These are phyloP conservation scores for Fusarium concolor DNA, from an alignment of 2,329 filamentous ascomycete genomes.

Conservation along the genomic window DNA sequence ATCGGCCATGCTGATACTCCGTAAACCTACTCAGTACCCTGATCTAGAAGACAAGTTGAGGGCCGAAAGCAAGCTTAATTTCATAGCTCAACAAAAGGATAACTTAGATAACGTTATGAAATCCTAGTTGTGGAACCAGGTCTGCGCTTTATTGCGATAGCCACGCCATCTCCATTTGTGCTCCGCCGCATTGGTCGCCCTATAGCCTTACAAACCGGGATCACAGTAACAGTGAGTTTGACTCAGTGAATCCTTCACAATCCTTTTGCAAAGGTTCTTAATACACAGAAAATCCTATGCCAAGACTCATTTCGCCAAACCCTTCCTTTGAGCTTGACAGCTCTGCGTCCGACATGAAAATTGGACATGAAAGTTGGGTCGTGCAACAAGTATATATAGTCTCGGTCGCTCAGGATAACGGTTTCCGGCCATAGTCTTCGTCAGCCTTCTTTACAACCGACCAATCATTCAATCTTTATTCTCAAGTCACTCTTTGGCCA, in stretches of 20 bases:
- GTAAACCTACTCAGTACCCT: no score
- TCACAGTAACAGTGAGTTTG: background rate
- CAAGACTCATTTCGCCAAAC: background rate
- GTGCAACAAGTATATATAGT: background rate
- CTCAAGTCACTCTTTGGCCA: accelerated
- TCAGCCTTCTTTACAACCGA: accelerated
- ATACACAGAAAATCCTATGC: background rate
- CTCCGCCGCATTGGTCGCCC: background rate
- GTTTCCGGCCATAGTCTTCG: background rate
- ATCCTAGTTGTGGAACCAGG: no score
- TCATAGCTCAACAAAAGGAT: no score
- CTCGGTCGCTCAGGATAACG: accelerated
- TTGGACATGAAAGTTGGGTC: no score
- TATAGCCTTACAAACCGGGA: background rate
- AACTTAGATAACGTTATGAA: no score
- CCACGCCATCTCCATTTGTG: background rate
- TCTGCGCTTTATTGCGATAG: background rate
- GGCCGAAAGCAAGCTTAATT: no score
- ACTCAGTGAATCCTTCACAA: background rate
- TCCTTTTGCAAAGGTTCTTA: accelerated
- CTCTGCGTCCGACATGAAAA: no score
- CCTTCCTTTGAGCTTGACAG: accelerated
- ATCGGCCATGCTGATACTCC: no score
- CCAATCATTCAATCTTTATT: no score
- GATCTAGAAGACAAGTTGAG: no score